A percentile compares a stretch with the other conserved stretches of the same genome.
Evolutionary conservation across 768 basidiomycete genomes (phyloP).

Genomic region (Psilocybe cyanescens): DNA sequence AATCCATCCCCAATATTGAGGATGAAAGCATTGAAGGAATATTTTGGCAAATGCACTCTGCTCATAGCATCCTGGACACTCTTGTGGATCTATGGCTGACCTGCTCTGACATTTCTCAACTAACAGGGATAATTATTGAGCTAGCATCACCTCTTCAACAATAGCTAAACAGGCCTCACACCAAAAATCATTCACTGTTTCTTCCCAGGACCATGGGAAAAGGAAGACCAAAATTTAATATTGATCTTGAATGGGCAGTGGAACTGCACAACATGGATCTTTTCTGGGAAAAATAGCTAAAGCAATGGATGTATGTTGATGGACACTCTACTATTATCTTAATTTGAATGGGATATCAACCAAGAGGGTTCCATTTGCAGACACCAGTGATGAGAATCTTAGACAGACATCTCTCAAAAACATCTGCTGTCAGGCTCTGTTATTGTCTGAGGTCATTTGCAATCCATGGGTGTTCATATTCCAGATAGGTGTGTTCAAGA

Average conservation of each 20-base stretch:
- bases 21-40: constrained; percentile 5
- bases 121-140: constrained; percentile 2
- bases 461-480: constrained; percentile 26
- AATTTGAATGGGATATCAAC: constrained; percentile 14
- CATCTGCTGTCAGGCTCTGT: constrained; percentile 31
- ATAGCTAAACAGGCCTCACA: constrained; percentile 3
- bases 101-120: background rate
- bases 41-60: constrained; percentile 9
- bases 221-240: constrained; percentile 23
- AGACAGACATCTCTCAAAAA: constrained; percentile 19
- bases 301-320: constrained; percentile 22
- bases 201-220: background rate
- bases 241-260: constrained; percentile 23
- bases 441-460: constrained; percentile 33
- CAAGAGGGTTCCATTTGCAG: constrained; percentile 14
- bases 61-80: constrained; percentile 5
- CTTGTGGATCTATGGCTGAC: constrained; percentile 11
- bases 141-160: constrained; percentile 2
- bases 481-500: constrained; percentile 24
- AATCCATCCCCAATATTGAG: constrained; percentile 16
- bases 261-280: constrained; percentile 29
- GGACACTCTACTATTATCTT: constrained; percentile 26
- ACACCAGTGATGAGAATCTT: constrained; percentile 24
- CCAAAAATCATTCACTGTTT: background rate
- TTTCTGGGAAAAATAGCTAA: constrained; percentile 25